Conservation (phyloP, 495 filamentous ascomycete species). For the Talaromyces trachyspermus region DNA sequence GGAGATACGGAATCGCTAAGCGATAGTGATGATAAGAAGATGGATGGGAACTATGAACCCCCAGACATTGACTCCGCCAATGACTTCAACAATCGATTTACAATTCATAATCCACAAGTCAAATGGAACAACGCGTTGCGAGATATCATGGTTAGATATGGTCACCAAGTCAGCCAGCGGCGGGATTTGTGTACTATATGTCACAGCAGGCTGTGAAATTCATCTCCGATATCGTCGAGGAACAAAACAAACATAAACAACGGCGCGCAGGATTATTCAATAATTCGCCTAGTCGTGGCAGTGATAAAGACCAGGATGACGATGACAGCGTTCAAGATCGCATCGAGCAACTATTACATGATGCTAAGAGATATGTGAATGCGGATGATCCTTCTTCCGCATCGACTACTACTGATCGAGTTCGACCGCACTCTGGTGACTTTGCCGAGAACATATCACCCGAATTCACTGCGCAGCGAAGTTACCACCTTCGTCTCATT, state of each 20-base stretch:
- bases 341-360: constrained; percentile 78
- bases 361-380: constrained; percentile 75
- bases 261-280: constrained; percentile 27
- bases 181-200: constrained; percentile 98
- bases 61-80: constrained; percentile 60
- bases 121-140: constrained; percentile 97
- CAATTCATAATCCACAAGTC: constrained; percentile 91
- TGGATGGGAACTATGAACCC: constrained; percentile 34
- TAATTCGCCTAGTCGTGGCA: constrained; percentile 16
- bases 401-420: constrained; percentile 23
- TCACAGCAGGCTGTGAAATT: constrained; percentile 94
- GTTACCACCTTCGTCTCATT: constrained; percentile 88
- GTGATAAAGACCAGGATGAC: constrained; percentile 44
- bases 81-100: constrained; percentile 97
- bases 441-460: constrained; percentile 69
- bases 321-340: constrained; percentile 69
- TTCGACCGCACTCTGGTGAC: constrained; percentile 38
- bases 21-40: constrained; percentile 33
- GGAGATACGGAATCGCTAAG: constrained; percentile 39
- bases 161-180: constrained; percentile 92
- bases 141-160: constrained; percentile 94
- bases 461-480: constrained; percentile 90
- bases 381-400: constrained; percentile 44
- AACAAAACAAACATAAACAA: constrained; percentile 65
- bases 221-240: constrained; percentile 92